Percentiles rank a stretch among this genome's conserved stretches.
These are phyloP conservation scores for Tuber brumale DNA, from an alignment of 495 filamentous ascomycete species.

Conservation along the genomic window DNA sequence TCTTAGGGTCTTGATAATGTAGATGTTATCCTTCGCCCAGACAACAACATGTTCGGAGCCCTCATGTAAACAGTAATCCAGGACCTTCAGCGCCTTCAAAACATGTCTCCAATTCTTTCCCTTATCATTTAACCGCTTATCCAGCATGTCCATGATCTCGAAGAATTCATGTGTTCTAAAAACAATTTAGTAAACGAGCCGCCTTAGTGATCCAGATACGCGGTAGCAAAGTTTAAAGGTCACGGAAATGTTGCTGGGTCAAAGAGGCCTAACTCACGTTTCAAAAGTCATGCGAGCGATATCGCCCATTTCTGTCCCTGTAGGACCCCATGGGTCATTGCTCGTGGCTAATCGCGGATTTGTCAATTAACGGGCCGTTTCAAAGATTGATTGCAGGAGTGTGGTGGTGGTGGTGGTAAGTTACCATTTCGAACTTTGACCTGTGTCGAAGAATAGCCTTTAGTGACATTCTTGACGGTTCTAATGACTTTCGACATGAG, in stretches of 20 bases:
- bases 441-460: constrained; percentile 94
- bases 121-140: constrained; percentile 98
- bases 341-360: constrained; percentile 65
- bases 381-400: constrained; percentile 1
- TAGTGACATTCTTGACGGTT: constrained; percentile 99
- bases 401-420: constrained; percentile 39
- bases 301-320: constrained; percentile 97
- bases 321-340: constrained; percentile 99
- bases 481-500: constrained; percentile 93
- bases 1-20: constrained; percentile 95
- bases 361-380: constrained; percentile 27
- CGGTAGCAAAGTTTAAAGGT: constrained; percentile 9
- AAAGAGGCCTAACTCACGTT: constrained; percentile 56
- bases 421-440: constrained; percentile 99
- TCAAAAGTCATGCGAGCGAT: constrained; percentile 96
- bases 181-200: constrained; percentile 21
- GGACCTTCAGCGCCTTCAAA: constrained; percentile 91
- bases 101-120: constrained; percentile 99
- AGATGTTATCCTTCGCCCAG: constrained; percentile 96
- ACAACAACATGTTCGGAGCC: constrained; percentile 94
- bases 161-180: constrained; percentile 90
- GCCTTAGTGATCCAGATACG: not conserved
- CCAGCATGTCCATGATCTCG: constrained; percentile 99
- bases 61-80: constrained; percentile 97
- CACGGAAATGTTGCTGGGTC: constrained; percentile 17